phyloP scores from a whole-genome alignment of 2,329 filamentous ascomycete genomes.

The Grosmannia clavigera region DNA sequence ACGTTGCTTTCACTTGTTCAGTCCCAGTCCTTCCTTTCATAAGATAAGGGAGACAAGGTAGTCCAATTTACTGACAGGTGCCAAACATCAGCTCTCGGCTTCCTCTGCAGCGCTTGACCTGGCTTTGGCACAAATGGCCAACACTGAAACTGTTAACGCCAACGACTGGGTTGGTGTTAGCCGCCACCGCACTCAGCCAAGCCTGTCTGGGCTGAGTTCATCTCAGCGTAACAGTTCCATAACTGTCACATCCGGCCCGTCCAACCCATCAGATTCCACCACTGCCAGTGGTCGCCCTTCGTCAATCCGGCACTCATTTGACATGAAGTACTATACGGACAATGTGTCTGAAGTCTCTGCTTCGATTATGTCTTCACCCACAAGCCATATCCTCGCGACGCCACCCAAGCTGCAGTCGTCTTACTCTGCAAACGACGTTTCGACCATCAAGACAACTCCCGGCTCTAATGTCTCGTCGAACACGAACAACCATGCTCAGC shows the following conservation, averaged over 20 bases:
- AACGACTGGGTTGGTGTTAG: slow-evolving; percentile 51
- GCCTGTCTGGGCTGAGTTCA: slow-evolving; percentile 34
- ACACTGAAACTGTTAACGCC: slow-evolving; percentile 36
- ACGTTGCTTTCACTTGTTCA: background rate
- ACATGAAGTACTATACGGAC: slow-evolving; percentile 40
- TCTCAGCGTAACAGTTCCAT: slow-evolving; percentile 23
- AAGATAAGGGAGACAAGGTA: background rate
- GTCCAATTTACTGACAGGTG: background rate
- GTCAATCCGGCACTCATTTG: slow-evolving; percentile 46
- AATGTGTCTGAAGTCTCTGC: slow-evolving; percentile 26
- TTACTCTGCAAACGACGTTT: slow-evolving; percentile 81
- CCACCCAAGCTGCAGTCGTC: slow-evolving; percentile 73
- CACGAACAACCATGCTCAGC: slow-evolving; percentile 47
- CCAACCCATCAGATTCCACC: slow-evolving; percentile 27
- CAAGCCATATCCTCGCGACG: slow-evolving; percentile 42
- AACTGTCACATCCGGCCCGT: slow-evolving; percentile 24
- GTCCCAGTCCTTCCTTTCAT: background rate
- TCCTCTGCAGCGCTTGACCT: slow-evolving; percentile 74
- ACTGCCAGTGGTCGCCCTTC: slow-evolving; percentile 34
- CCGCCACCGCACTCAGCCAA: slow-evolving; percentile 57
- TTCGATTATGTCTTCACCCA: slow-evolving; percentile 32
- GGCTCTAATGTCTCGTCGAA: slow-evolving; percentile 31
- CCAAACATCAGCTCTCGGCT: slow-evolving; percentile 51
- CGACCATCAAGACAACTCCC: slow-evolving; percentile 64
- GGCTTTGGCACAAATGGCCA: slow-evolving; percentile 55